These are phyloP conservation scores for Oryza meyeriana DNA, from an alignment of 176 grass and related monocot genomes.

Conservation along the genomic window DNA sequence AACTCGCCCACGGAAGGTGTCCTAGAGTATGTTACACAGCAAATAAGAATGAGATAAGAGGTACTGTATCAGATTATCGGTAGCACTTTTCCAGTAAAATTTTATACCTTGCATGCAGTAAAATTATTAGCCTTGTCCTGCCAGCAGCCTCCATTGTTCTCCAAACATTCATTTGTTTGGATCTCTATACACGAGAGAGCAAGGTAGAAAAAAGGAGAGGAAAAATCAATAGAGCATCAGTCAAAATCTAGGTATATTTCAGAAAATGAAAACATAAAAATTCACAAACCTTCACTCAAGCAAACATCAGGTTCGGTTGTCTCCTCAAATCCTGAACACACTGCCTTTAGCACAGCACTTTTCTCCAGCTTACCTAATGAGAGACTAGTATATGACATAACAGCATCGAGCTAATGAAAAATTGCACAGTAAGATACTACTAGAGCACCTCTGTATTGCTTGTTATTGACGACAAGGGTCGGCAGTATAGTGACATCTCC, in stretches of 20 bases:
- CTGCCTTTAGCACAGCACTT: constrained; percentile 69
- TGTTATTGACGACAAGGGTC: constrained; percentile 78
- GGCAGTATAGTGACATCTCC: constrained; percentile 93
- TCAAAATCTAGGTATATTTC: background rate
- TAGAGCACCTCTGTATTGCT: constrained; percentile 75
- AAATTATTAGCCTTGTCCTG: constrained; percentile 53
- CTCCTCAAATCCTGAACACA: constrained; percentile 88
- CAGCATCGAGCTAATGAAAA: background rate
- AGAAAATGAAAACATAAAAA: background rate
- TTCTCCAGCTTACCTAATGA: constrained; percentile 76
- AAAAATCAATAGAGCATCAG: constrained; percentile 9
- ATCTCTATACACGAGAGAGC: constrained; percentile 45
- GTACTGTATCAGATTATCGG: background rate
- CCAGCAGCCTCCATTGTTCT: constrained; percentile 94
- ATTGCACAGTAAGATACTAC: background rate
- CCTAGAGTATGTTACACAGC: constrained; percentile 30
- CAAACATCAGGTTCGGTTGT: constrained; percentile 84
- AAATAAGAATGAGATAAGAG: background rate
- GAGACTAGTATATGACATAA: constrained; percentile 5
- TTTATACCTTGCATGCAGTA: constrained; percentile 75
- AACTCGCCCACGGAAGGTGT: constrained; percentile 87
- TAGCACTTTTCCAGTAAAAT: background rate
- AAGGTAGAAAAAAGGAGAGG: background rate
- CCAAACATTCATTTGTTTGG: constrained; percentile 93
- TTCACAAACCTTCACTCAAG: constrained; percentile 63